Evolutionary conservation across 164 flowering plant species (phyloP).

Genomic region (Liquidambar formosana): DNA sequence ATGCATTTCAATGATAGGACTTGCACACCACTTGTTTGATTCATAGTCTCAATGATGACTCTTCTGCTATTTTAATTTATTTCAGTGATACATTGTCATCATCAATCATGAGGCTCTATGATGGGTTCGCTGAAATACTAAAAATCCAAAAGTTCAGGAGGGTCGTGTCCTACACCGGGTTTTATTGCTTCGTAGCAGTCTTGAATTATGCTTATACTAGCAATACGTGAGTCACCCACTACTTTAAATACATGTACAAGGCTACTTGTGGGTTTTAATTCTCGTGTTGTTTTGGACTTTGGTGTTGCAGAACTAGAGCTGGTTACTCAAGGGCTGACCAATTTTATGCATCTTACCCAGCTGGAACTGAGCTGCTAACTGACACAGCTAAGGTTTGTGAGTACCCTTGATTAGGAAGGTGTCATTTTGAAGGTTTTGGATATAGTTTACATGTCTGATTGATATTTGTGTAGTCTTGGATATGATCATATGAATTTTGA

Average conservation of each 20-base stretch:
- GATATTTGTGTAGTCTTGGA: not conserved
- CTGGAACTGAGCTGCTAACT: slow-evolving; percentile 77
- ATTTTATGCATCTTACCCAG: slow-evolving; percentile 84
- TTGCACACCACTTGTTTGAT: too few species aligned
- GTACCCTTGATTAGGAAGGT: not conserved
- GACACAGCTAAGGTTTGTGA: slow-evolving; percentile 70
- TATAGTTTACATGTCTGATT: not conserved
- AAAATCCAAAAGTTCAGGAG: slow-evolving; percentile 81
- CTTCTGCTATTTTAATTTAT: too few species aligned
- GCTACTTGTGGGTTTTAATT: not conserved
- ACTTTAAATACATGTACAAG: not conserved
- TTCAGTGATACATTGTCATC: not conserved
- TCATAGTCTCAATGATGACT: too few species aligned
- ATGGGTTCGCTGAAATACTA: slow-evolving; percentile 50
- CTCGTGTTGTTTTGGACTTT: slow-evolving; percentile 2
- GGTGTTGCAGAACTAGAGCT: slow-evolving; percentile 77
- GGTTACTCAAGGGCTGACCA: slow-evolving; percentile 85
- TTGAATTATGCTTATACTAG: slow-evolving; percentile 61
- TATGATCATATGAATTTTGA: not conserved
- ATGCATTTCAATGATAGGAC: too few species aligned
- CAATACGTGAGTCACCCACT: slow-evolving; percentile 67
- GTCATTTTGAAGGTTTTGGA: not conserved
- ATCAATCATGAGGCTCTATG: slow-evolving; percentile 40
- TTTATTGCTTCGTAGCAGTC: slow-evolving; percentile 57
- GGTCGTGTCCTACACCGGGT: slow-evolving; percentile 60